Evolutionary conservation across 352 stramenopile genomes (phyloP).

Genomic region (Pythium rhizo-oryzae): DNA sequence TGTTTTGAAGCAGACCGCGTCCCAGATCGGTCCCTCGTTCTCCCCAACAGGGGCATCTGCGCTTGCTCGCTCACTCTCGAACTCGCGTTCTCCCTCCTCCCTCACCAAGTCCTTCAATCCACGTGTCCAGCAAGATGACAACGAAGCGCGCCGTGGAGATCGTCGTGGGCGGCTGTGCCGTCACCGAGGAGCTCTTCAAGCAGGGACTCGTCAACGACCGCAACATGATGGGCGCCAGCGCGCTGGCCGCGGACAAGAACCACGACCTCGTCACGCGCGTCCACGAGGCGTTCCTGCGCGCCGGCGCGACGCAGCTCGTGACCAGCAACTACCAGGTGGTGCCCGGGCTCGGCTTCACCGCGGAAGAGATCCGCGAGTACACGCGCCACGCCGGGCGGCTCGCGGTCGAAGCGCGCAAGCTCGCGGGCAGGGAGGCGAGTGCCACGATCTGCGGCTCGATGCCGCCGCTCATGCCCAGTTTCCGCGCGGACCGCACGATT

Average conservation of each 20-base stretch:
- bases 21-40: neutral
- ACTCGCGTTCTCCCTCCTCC: neutral
- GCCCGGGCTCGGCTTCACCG: slow-evolving; percentile 82
- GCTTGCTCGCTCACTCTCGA: neutral
- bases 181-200: slow-evolving; percentile 82
- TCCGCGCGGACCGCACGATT: slow-evolving; percentile 88
- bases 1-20: slow-evolving; percentile 1
- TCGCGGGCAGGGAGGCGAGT: slow-evolving; percentile 28
- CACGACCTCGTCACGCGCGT: slow-evolving; percentile 70
- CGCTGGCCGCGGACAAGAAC: slow-evolving; percentile 66
- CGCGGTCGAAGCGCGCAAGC: slow-evolving; percentile 47
- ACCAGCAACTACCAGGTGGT: slow-evolving; percentile 91
- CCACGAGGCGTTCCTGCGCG: slow-evolving; percentile 75
- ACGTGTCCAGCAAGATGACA: neutral
- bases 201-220: slow-evolving; percentile 86
- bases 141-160: slow-evolving; percentile 7
- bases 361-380: slow-evolving; percentile 72
- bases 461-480: slow-evolving; percentile 90
- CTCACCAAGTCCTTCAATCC: neutral
- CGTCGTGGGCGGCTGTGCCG: slow-evolving; percentile 67
- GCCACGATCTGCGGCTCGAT: slow-evolving; percentile 85
- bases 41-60: too few species aligned
- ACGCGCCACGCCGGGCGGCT: slow-evolving; percentile 65
- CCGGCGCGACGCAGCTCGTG: slow-evolving; percentile 80
- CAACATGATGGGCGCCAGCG: slow-evolving; percentile 90